Evolutionary conservation across 345 rosid genomes (phyloP).

Genomic region (Rhodamnia rubescens): DNA sequence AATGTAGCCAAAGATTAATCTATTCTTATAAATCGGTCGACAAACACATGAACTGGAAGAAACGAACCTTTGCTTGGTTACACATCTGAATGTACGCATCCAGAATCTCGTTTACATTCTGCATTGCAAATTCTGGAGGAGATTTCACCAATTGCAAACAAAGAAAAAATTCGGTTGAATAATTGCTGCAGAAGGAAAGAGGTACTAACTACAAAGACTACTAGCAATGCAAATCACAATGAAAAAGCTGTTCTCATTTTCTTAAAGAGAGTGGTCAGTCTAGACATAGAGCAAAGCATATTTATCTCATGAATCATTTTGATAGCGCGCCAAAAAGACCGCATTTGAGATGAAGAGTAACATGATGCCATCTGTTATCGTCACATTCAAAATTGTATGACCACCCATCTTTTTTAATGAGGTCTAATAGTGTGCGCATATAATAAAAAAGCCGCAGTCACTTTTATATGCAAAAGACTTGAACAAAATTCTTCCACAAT

Average conservation of each 20-base stretch:
- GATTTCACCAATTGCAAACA: neutral
- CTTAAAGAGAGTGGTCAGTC: neutral
- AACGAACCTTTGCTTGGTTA: conserved; percentile 9
- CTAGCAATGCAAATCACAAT: neutral
- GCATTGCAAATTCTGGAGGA: conserved; percentile 6
- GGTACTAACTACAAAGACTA: neutral
- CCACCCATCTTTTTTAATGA: neutral
- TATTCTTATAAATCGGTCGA: neutral
- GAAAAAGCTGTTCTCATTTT: neutral
- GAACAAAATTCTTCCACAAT: neutral
- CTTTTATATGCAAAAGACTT: neutral
- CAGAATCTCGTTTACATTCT: conserved; percentile 5
- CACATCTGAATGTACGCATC: conserved; percentile 22
- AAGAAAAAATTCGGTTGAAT: neutral
- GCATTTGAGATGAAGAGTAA: neutral
- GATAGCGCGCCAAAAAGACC: neutral
- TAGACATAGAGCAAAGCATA: neutral
- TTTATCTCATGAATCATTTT: neutral
- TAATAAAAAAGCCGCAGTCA: neutral
- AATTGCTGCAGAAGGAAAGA: neutral
- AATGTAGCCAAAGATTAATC: neutral
- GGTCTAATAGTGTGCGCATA: neutral
- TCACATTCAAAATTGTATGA: neutral
- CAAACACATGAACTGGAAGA: neutral
- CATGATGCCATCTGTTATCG: neutral